Percentiles rank a stretch among this genome's conserved stretches.
These are phyloP conservation scores for Suillus cothurnatus DNA, from an alignment of 768 basidiomycete genomes.

Conservation along the genomic window DNA sequence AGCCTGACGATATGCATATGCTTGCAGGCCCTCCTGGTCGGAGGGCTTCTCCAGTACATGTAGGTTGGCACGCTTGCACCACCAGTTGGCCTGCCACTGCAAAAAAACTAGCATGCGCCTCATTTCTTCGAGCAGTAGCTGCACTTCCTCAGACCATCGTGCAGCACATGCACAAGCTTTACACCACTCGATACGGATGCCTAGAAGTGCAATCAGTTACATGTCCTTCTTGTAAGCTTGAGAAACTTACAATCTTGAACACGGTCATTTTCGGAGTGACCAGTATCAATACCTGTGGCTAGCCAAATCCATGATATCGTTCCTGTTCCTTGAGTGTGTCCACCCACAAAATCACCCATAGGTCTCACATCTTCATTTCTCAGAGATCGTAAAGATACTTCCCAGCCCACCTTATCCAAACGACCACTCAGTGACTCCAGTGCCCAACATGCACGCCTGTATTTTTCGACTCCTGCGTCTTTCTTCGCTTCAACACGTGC, in stretches of 20 bases:
- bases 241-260: constrained; percentile 3
- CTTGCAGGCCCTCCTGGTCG: constrained; percentile 6
- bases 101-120: constrained; percentile 13
- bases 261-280: neutral
- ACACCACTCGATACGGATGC: constrained; percentile 19
- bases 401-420: constrained; percentile 8
- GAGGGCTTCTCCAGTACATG: neutral
- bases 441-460: constrained; percentile 13
- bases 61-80: constrained; percentile 12
- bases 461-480: constrained; percentile 5
- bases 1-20: constrained; percentile 15
- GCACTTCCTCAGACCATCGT: constrained; percentile 25
- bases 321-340: constrained; percentile 8
- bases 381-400: neutral
- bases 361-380: neutral
- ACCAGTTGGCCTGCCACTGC: constrained; percentile 18
- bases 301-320: constrained; percentile 14
- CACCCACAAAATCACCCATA: neutral
- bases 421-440: neutral
- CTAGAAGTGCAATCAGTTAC: constrained; percentile 9
- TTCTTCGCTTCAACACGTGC: constrained; percentile 13
- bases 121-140: constrained; percentile 30
- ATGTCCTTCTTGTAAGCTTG: neutral
- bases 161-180: constrained; percentile 18
- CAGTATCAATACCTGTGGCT: neutral